Conservation (phyloP, 768 basidiomycete genomes). For the Tephrocybe sp. region DNA sequence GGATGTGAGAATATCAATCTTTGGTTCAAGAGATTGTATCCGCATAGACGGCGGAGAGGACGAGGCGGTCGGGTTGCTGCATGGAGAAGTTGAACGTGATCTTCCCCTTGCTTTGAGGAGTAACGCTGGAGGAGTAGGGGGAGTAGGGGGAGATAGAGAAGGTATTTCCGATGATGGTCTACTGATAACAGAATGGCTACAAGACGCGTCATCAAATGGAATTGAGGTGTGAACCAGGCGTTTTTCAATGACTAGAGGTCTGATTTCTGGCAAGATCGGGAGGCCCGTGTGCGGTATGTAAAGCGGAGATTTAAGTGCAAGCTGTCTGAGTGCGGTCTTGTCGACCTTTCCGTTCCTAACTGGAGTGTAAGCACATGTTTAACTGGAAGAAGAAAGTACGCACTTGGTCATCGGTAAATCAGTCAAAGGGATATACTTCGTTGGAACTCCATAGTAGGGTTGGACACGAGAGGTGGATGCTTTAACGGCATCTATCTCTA, state of each 20-base stretch:
- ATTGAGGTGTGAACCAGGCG: conserved; percentile 1
- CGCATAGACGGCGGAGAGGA: not conserved
- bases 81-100: not conserved
- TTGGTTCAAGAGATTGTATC: not conserved
- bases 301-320: conserved; percentile 25
- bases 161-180: not conserved
- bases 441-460: conserved; percentile 58
- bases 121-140: conserved; percentile 5
- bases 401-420: conserved; percentile 51
- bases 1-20: not conserved
- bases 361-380: not conserved
- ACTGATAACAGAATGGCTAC: not conserved
- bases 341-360: conserved; percentile 49
- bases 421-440: conserved; percentile 37
- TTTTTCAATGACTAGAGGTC: conserved; percentile 10
- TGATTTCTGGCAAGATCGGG: not conserved
- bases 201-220: conserved; percentile 4
- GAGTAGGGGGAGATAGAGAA: conserved; percentile 13
- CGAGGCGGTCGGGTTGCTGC: not conserved
- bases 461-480: conserved; percentile 46
- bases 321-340: conserved; percentile 38
- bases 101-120: conserved; percentile 2
- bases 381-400: conserved; percentile 16
- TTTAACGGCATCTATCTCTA: conserved; percentile 35
- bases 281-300: conserved; percentile 6